Evolutionary conservation across 1,284 basidiomycete species (phyloP), one percentile per base, ranked within the genome.

Genomic region (Laetiporus sulphureus): DNA sequence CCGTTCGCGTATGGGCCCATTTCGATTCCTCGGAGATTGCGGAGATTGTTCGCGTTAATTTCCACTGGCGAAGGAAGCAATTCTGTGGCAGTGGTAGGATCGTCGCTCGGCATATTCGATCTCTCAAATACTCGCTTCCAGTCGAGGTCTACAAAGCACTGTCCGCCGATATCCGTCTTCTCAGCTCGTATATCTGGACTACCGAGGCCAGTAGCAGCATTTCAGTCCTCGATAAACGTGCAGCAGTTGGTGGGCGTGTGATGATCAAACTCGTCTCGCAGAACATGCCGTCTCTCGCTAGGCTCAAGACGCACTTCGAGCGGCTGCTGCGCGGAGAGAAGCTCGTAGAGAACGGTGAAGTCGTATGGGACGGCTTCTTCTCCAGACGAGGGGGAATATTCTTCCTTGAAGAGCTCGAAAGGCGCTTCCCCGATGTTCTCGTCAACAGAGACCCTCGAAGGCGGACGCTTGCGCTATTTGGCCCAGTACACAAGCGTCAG

Each of bases 351-450:
- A 66, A 74, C 31, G 72, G 68, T 12, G 70, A 69, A 32, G 60
- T 67, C 3, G 61, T 73, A 2, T 87, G 83, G 83, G 77, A 85
- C 46, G 61, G 66, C 2, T 84, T 74, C 56, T 79, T 86, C 45
- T 53, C 54, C 15, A 49, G 65, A 4, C 42, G 50, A 0, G 55
- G 56, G 3, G 82, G 83, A 0, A 36, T 39, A 0, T 27, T 19
- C 0, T 84, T 71, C 53, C 42, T 85, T 22, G 49, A 62, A 0
- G 54, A 63, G 1, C 44, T 83, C 13, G 63, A 74, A 43, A 45
- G 41, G 2, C 43, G 49, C 6, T 50, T 71, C 30, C 57, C 62
- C 0, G 62, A 58, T 1, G 59, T 79, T 4, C 53, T 60, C 21
- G 69, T 85, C 33, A 60, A 65, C 36, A 50, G 62, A 5, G 68